These are phyloP conservation scores for Dianthus caryophyllus DNA, from an alignment of 148 eudicot genomes.

Conservation along the genomic window DNA sequence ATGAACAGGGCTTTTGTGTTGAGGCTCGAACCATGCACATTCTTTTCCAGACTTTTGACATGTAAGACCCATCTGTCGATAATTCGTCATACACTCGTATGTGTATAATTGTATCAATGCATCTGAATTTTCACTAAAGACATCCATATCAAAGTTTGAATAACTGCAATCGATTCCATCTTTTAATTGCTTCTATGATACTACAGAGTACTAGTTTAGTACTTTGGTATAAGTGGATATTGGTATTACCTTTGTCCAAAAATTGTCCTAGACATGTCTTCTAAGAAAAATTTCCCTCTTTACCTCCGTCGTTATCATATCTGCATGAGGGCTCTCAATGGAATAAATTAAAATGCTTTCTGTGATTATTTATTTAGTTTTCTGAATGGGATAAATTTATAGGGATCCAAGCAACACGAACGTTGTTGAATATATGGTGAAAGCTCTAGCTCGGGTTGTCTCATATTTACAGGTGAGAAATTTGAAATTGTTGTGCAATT, in stretches of 20 bases:
- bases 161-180: not conserved
- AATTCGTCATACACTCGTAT: not conserved
- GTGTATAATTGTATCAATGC: not conserved
- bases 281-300: not conserved
- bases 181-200: not conserved
- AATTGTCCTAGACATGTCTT: not conserved
- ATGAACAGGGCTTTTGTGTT: slow-evolving; percentile 96
- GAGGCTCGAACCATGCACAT: slow-evolving; percentile 90
- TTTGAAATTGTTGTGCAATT: slow-evolving; percentile 4
- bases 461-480: slow-evolving; percentile 77
- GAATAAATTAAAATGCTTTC: slow-evolving; percentile 1
- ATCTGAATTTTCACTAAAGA: not conserved
- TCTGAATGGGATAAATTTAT: slow-evolving; percentile 17
- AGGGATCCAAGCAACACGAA: slow-evolving; percentile 95
- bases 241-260: not conserved
- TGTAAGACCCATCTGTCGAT: slow-evolving; percentile 48
- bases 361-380: not conserved
- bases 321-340: not conserved
- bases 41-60: slow-evolving; percentile 94
- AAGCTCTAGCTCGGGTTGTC: slow-evolving; percentile 97
- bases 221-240: not conserved
- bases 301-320: not conserved
- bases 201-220: not conserved
- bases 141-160: not conserved
- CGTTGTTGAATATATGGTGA: slow-evolving; percentile 89